These are phyloP conservation scores for Aurantiochytrium sp. DNA, from an alignment of 108 stramenopile species.

Conservation along the genomic window DNA sequence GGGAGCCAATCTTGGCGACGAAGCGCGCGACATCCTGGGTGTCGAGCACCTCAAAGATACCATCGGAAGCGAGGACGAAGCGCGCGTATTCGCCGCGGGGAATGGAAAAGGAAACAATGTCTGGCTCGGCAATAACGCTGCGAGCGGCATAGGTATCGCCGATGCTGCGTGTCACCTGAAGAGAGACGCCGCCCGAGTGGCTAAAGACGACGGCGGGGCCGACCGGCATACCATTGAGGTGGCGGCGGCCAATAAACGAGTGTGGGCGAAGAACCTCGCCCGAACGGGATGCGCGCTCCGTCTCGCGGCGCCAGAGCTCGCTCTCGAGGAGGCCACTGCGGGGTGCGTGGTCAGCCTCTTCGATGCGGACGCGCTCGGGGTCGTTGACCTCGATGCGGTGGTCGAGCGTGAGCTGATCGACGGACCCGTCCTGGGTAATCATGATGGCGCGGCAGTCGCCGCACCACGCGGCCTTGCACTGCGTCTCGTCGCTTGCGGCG, in stretches of 20 bases:
- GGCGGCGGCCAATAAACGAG: background rate
- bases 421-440: background rate
- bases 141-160: background rate
- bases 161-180: background rate
- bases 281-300: background rate
- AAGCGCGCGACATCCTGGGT: background rate
- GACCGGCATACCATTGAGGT: background rate
- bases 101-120: background rate
- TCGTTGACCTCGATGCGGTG: constrained; percentile 16
- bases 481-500: background rate
- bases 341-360: background rate
- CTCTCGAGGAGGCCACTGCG: background rate
- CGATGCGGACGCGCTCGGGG: background rate
- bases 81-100: background rate
- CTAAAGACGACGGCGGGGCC: background rate
- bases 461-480: background rate
- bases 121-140: background rate
- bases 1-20: background rate
- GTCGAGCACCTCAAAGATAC: background rate
- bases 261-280: background rate
- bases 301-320: constrained; percentile 8
- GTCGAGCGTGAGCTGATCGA: background rate
- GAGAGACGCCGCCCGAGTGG: background rate
- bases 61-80: background rate
- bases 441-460: background rate